Evolutionary conservation across 2,329 filamentous ascomycete genomes (phyloP).

Genomic region (Neopestalotiopsis rosae): DNA sequence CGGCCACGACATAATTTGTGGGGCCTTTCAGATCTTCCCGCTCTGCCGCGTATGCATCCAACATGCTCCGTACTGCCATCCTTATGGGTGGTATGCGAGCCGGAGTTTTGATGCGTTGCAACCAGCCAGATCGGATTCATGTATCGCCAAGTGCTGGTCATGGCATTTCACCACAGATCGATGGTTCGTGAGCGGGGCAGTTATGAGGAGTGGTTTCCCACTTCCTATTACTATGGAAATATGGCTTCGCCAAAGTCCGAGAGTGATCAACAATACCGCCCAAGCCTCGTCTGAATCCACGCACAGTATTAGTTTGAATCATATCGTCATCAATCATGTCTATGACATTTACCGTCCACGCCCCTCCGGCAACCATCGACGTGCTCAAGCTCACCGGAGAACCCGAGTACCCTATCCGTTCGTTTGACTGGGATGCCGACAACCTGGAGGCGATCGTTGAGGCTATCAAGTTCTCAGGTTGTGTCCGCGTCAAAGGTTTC

Average conservation of each 20-base stretch:
- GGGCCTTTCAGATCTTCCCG: background rate
- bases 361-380: constrained; percentile 10
- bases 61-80: background rate
- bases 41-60: background rate
- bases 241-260: background rate
- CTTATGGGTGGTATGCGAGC: background rate
- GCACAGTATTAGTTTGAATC: background rate
- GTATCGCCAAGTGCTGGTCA: background rate
- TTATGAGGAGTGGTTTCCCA: background rate
- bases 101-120: background rate
- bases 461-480: constrained; percentile 9
- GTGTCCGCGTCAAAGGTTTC: constrained; percentile 15
- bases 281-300: background rate
- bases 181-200: no score
- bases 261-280: background rate
- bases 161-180: background rate
- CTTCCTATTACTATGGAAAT: background rate
- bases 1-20: background rate
- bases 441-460: constrained; percentile 10
- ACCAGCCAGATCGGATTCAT: background rate
- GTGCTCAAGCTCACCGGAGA: background rate
- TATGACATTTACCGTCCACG: constrained; percentile 16
- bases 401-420: background rate
- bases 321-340: constrained; percentile 3
- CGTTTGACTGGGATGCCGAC: constrained; percentile 2